phyloP scores from a whole-genome alignment of 78 protist genomes.

The Dictyostelium firmibasis region DNA sequence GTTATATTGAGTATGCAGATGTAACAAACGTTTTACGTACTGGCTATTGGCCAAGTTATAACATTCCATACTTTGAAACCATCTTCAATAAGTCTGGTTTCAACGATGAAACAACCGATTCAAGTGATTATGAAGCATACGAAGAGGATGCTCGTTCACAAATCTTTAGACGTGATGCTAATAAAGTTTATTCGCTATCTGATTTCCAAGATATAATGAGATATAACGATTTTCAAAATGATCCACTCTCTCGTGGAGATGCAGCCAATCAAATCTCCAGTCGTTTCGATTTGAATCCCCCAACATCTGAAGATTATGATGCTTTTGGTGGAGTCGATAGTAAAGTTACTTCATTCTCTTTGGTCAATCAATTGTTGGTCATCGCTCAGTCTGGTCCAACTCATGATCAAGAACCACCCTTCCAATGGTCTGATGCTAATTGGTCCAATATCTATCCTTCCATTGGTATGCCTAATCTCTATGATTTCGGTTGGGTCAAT shows the following conservation, averaged over 20 bases:
- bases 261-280: constrained; percentile 81
- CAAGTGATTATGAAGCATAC: constrained; percentile 39
- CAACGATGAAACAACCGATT: neutral
- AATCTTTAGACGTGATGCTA: constrained; percentile 73
- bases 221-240: constrained; percentile 87
- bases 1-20: constrained; percentile 69
- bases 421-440: constrained; percentile 38
- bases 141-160: constrained; percentile 70
- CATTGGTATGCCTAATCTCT: constrained; percentile 51
- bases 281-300: constrained; percentile 82
- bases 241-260: constrained; percentile 84
- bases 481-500: constrained; percentile 33
- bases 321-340: constrained; percentile 77
- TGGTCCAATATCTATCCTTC: constrained; percentile 29
- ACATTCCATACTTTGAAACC: constrained; percentile 85
- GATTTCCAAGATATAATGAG: constrained; percentile 83
- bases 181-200: constrained; percentile 48
- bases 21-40: constrained; percentile 50
- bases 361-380: constrained; percentile 20
- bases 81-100: constrained; percentile 85
- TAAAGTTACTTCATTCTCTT: constrained; percentile 1
- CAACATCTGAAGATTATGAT: neutral
- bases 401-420: constrained; percentile 54
- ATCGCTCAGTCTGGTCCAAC: constrained; percentile 69
- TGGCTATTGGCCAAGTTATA: constrained; percentile 89